These are phyloP conservation scores for Sistotremastrum niveocremeum DNA, from an alignment of 768 basidiomycete species.

Conservation along the genomic window DNA sequence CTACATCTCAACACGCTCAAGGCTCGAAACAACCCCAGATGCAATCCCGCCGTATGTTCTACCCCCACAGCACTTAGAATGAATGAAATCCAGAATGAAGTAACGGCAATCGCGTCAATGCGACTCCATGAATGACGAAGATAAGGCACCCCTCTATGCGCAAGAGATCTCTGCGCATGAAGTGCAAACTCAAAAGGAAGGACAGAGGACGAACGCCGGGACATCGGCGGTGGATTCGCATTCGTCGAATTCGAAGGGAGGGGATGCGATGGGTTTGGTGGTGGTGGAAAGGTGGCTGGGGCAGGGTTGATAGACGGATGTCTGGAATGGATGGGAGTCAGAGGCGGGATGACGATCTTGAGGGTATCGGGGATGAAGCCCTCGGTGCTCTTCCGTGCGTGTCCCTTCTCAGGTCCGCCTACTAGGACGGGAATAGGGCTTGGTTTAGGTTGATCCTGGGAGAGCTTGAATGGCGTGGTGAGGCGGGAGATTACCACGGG, in stretches of 20 bases:
- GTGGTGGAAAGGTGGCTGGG: constrained; percentile 12
- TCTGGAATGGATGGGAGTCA: constrained; percentile 22
- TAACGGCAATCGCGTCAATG: constrained; percentile 77
- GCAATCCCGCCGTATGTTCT: constrained; percentile 47
- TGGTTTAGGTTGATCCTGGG: constrained; percentile 1
- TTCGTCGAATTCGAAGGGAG: constrained; percentile 26
- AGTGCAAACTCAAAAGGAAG: constrained; percentile 45
- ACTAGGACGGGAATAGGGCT: too few relatives aligned
- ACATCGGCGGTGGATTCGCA: background rate
- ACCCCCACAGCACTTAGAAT: constrained; percentile 48
- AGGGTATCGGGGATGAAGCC: constrained; percentile 11
- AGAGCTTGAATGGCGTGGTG: background rate
- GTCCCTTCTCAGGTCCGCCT: constrained; percentile 8
- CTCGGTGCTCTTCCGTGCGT: constrained; percentile 17
- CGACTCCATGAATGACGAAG: constrained; percentile 87
- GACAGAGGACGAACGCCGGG: constrained; percentile 29
- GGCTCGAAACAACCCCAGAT: constrained; percentile 82
- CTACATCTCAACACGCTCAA: constrained; percentile 75
- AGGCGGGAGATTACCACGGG: background rate
- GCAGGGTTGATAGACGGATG: constrained; percentile 28
- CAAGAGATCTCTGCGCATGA: constrained; percentile 40
- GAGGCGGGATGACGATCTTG: constrained; percentile 20
- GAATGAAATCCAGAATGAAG: constrained; percentile 82
- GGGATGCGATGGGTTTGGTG: constrained; percentile 36
- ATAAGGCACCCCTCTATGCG: constrained; percentile 63